Conservation (phyloP, 768 basidiomycete genomes). For the Infundibulicybe gibba region DNA sequence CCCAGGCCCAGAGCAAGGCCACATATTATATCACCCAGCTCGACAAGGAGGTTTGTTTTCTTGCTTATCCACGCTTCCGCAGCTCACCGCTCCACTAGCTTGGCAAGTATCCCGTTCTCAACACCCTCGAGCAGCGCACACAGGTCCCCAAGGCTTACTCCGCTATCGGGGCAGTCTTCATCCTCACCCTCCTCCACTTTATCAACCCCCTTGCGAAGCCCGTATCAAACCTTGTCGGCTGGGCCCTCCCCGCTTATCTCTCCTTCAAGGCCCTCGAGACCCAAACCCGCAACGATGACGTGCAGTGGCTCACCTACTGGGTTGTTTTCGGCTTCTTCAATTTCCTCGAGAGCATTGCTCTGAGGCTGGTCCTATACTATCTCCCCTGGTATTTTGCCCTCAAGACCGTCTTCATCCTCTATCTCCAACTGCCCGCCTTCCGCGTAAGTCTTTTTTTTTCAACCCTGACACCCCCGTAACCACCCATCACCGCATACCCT, state of each 20-base stretch:
- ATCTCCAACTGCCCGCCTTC: constrained; percentile 85
- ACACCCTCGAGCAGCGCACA: constrained; percentile 83
- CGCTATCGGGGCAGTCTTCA: constrained; percentile 65
- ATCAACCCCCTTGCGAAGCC: constrained; percentile 91
- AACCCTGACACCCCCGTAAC: constrained; percentile 1
- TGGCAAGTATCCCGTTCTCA: constrained; percentile 83
- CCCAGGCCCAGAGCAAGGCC: constrained; percentile 83
- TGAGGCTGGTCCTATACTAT: constrained; percentile 85
- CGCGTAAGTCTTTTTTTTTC: constrained; percentile 53
- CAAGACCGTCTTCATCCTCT: constrained; percentile 89
- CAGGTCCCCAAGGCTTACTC: constrained; percentile 91
- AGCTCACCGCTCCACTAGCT: constrained; percentile 40
- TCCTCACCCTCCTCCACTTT: constrained; percentile 73
- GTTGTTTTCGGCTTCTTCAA: constrained; percentile 92
- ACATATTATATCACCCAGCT: constrained; percentile 82
- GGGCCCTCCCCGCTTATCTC: constrained; percentile 91
- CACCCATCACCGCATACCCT: neutral
- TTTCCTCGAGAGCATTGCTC: constrained; percentile 84
- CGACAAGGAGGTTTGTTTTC: constrained; percentile 85
- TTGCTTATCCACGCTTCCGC: constrained; percentile 2
- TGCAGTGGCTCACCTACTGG: constrained; percentile 99
- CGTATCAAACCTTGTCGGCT: constrained; percentile 93
- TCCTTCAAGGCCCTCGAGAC: constrained; percentile 93
- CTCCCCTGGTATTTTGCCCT: constrained; percentile 92
- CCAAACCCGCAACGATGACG: constrained; percentile 78